Evolutionary conservation across 176 grass and related monocot species (phyloP), one percentile per base, ranked within the genome.

Genomic region (Urochloa ruziziensis): DNA sequence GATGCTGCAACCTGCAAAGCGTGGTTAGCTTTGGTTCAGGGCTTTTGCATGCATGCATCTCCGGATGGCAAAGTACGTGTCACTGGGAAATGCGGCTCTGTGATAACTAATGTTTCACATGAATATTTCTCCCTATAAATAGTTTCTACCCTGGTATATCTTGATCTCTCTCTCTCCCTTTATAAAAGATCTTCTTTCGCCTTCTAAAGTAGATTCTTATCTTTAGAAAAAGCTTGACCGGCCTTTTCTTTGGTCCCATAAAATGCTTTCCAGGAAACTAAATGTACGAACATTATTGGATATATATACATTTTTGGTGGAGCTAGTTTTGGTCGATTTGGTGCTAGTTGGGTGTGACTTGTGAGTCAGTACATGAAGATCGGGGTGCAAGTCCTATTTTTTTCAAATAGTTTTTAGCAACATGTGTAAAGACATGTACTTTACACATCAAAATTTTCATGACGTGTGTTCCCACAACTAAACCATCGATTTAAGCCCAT

Each of bases 201-300:
- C n/a, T 10, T 19, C 2, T 34, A 82, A 82, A 90, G 78, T 56
- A 48, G 83, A 90, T 78, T 90, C 88, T 65, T 72, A 82, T 86
- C 72, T 78, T 77, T 44, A 40, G 6, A 6, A 29, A 86, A 86
- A 82, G 72, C n/a, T 73, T 86, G 66, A 82, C 79, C 23, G 9
- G 1, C 57, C 1, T 90, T 74, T 67, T 74, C 1, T 75, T 65
- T 56, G 58, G 37, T 32, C 37, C 53, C 30, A 60, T 44, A 12
- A 78, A 59, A 82, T 21, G 13, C 63, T 74, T 49, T 40, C 0
- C 3, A 4, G 11, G 5, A 12, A 52, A 62, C 62, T n/a, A n/a
- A n/a, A n/a, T 40, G 57, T 49, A 72, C 32, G 2, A 10, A 10
- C 0, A 52, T 66, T 71, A 48, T 21, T 69, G 6, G 21, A 7